Evolutionary conservation across 345 rosid species (phyloP).

Genomic region (Hibiscus syriacus): DNA sequence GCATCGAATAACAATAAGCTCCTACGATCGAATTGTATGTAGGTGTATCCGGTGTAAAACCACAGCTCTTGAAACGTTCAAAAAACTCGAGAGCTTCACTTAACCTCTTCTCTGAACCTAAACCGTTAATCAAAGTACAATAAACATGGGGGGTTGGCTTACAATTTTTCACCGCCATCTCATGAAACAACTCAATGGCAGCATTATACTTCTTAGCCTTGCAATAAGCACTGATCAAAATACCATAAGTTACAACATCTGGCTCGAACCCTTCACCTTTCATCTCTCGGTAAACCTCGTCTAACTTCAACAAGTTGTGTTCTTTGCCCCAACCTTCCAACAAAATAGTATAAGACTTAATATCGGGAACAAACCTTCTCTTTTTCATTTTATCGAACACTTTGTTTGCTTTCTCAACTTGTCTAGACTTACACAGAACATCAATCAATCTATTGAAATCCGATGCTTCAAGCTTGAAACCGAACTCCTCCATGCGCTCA

Average conservation of each 20-base stretch:
- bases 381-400: conserved; percentile 79
- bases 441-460: conserved; percentile 72
- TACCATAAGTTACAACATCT: conserved; percentile 71
- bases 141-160: conserved; percentile 65
- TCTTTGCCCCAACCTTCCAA: conserved; percentile 85
- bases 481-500: conserved; percentile 65
- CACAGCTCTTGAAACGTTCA: conserved; percentile 45
- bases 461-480: conserved; percentile 43
- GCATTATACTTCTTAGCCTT: conserved; percentile 48
- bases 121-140: conserved; percentile 69
- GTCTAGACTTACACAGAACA: conserved; percentile 57
- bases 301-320: conserved; percentile 44
- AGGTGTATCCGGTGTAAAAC: conserved; percentile 56
- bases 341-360: conserved; percentile 66
- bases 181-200: conserved; percentile 43
- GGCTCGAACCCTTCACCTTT: conserved; percentile 70
- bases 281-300: conserved; percentile 68
- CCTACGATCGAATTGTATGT: conserved; percentile 79
- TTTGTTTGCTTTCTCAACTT: conserved; percentile 62
- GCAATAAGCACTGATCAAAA: conserved; percentile 65
- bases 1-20: conserved; percentile 63
- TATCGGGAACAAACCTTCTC: conserved; percentile 53
- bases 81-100: conserved; percentile 57
- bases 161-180: conserved; percentile 56
- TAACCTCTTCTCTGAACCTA: conserved; percentile 60